phyloP scores from a whole-genome alignment of 257 asterid genomes.

The Ilex aquifolium region DNA sequence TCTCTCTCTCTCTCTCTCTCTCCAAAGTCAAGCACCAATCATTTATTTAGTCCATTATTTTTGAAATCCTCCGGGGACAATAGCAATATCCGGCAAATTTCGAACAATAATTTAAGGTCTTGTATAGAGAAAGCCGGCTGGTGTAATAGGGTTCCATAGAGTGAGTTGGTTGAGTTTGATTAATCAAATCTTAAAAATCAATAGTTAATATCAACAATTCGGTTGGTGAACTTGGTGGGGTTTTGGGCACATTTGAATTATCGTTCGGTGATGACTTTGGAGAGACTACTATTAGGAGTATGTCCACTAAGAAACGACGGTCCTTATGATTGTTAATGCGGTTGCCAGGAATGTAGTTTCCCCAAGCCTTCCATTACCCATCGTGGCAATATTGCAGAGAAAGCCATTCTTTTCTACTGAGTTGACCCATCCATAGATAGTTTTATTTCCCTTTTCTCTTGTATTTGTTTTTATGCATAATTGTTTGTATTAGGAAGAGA shows the following conservation, averaged over 20 bases:
- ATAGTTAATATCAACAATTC: constrained; percentile 8
- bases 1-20: constrained; percentile 16
- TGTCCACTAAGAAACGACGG: too few species aligned
- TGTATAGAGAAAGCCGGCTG: constrained; percentile 33
- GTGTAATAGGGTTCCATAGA: constrained; percentile 26
- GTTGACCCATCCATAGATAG: constrained; percentile 29
- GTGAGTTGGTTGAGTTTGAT: constrained; percentile 25
- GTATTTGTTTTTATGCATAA: constrained; percentile 8
- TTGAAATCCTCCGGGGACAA: constrained; percentile 14
- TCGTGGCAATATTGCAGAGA: constrained; percentile 5
- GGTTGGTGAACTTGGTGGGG: constrained; percentile 27
- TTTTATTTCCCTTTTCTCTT: neutral
- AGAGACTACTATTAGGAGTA: too few species aligned
- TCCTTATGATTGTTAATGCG: too few species aligned
- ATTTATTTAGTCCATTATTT: constrained; percentile 30
- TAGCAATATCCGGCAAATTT: constrained; percentile 33
- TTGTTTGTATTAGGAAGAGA: constrained; percentile 39
- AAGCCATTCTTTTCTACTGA: neutral
- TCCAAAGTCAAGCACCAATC: constrained; percentile 11
- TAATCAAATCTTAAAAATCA: constrained; percentile 5
- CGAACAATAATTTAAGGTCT: constrained; percentile 13
- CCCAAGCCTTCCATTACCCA: neutral
- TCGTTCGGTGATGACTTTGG: too few species aligned
- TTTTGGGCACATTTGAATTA: constrained; percentile 20
- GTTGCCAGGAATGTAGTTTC: constrained; percentile 11